phyloP scores from a whole-genome alignment of 805 yeast species.

The Wickerhamiella allomyrinae region DNA sequence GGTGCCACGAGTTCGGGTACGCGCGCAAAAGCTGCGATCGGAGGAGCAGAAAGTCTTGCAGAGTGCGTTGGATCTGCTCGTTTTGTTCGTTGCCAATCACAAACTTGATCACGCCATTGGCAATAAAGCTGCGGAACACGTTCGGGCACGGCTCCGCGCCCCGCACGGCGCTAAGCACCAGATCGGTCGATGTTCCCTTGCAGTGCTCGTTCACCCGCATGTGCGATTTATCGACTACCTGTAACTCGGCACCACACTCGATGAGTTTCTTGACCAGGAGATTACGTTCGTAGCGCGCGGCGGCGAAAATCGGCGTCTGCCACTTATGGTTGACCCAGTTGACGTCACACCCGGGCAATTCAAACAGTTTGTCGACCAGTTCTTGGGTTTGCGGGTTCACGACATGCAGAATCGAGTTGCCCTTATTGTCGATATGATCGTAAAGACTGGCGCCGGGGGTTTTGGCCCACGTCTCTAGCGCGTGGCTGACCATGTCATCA shows the following conservation, averaged over 20 bases:
- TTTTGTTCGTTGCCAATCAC: constrained; percentile 8
- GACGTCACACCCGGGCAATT: constrained; percentile 32
- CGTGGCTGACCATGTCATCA: constrained; percentile 28
- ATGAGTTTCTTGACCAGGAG: constrained; percentile 43
- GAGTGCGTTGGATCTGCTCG: constrained; percentile 21
- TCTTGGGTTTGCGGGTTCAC: constrained; percentile 32
- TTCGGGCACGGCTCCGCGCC: not conserved
- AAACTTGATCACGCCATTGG: not conserved
- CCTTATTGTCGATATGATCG: constrained; percentile 58
- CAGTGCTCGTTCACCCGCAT: constrained; percentile 7
- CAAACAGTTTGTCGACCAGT: constrained; percentile 1
- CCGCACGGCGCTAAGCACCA: constrained; percentile 12
- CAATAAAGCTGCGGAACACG: constrained; percentile 1
- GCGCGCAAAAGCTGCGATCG: constrained; percentile 24
- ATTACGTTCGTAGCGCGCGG: constrained; percentile 51
- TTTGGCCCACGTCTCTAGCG: not conserved
- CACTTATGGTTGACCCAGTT: constrained; percentile 46
- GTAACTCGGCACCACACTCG: constrained; percentile 36
- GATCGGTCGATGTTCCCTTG: constrained; percentile 16
- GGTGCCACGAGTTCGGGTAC: constrained; percentile 27
- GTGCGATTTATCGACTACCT: constrained; percentile 20
- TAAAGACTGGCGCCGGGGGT: constrained; percentile 6
- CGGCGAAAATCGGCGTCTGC: constrained; percentile 58
- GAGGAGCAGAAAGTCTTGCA: constrained; percentile 23
- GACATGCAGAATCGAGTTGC: constrained; percentile 67